A percentile compares a stretch with the other conserved stretches of the same genome.
These are phyloP conservation scores for Sphaerobolus stellatus DNA, from an alignment of 1,284 basidiomycete species.

Conservation along the genomic window DNA sequence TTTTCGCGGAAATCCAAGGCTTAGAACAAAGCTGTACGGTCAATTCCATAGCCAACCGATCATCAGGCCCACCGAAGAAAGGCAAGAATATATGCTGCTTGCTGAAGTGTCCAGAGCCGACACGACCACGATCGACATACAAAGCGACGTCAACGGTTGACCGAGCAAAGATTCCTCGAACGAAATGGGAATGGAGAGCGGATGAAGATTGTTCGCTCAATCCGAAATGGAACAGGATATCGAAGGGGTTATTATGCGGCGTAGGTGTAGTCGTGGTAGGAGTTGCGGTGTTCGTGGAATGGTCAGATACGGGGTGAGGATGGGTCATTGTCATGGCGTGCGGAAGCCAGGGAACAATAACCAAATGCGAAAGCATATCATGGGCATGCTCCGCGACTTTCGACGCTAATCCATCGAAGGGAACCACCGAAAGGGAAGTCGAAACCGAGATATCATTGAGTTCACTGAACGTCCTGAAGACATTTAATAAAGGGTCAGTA, in stretches of 20 bases:
- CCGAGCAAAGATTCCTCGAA: constrained; percentile 50
- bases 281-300: constrained; percentile 16
- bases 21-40: constrained; percentile 45
- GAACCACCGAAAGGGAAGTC: constrained; percentile 44
- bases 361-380: constrained; percentile 40
- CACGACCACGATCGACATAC: constrained; percentile 44
- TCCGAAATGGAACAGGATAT: constrained; percentile 27
- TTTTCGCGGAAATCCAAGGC: constrained; percentile 41
- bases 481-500: constrained; percentile 49
- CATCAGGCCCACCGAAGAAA: constrained; percentile 60
- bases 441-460: constrained; percentile 45
- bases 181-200: constrained; percentile 43
- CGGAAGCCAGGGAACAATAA: constrained; percentile 52
- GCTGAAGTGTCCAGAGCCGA: constrained; percentile 14
- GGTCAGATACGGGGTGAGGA: constrained; percentile 4
- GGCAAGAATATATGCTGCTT: constrained; percentile 48
- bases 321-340: constrained; percentile 1
- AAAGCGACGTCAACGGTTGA: constrained; percentile 42
- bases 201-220: constrained; percentile 14
- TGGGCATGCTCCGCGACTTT: constrained; percentile 43
- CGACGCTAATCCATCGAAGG: constrained; percentile 41
- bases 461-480: constrained; percentile 49
- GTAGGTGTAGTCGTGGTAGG: constrained; percentile 34
- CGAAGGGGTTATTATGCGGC: constrained; percentile 23
- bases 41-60: constrained; percentile 50